Percentiles rank a stretch among this genome's conserved stretches.
Conservation (phyloP, 2,329 filamentous ascomycete species). For the Penicillium verrucosum region DNA sequence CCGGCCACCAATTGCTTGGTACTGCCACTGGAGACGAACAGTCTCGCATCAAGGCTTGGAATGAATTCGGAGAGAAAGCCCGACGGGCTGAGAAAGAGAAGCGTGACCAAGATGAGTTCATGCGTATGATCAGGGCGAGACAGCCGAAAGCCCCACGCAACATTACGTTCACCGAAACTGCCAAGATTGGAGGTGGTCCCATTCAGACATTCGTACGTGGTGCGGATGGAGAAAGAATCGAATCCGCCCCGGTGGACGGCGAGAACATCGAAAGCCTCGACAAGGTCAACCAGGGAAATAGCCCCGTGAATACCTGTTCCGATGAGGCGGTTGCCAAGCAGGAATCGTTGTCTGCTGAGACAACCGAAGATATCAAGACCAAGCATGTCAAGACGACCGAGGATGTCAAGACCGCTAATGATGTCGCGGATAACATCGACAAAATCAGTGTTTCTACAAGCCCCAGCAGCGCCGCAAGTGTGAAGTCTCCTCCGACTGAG, state of each 20-base stretch:
- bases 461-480: neutral
- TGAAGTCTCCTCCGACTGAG: neutral
- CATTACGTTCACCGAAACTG: neutral
- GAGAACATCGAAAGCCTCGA: neutral
- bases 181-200: neutral
- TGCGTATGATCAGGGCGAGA: neutral
- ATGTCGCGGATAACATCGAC: neutral
- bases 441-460: slow-evolving; percentile 5
- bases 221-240: slow-evolving; percentile 15
- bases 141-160: neutral
- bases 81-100: slow-evolving; percentile 12
- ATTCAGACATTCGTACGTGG: neutral
- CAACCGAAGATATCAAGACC: neutral
- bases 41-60: slow-evolving; percentile 37
- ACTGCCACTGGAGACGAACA: slow-evolving; percentile 1
- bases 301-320: neutral
- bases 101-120: neutral
- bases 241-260: neutral
- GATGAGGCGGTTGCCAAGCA: neutral
- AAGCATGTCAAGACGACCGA: slow-evolving; percentile 2
- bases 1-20: neutral
- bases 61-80: slow-evolving; percentile 35
- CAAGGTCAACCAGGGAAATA: neutral
- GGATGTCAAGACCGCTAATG: neutral
- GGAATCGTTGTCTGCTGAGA: neutral